Conservation (phyloP, 176 grass and related monocot genomes). For the Triticum timopheevii region DNA sequence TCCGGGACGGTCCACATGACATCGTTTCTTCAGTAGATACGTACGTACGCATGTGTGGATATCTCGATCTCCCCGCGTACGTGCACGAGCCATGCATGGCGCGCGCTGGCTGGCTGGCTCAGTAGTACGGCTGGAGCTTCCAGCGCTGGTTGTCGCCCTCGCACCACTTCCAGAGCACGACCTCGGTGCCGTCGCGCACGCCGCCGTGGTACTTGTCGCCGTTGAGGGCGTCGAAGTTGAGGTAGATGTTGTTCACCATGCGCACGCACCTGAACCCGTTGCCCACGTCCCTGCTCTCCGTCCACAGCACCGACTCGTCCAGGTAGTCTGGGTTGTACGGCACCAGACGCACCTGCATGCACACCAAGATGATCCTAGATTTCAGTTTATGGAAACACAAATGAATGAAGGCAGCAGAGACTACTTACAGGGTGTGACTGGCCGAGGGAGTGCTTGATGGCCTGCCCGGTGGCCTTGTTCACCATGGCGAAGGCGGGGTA, state of each 20-base stretch:
- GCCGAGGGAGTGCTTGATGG: conserved; percentile 88
- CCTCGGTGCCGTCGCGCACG: conserved; percentile 61
- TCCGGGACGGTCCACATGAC: background rate
- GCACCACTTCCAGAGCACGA: conserved; percentile 77
- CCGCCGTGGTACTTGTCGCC: conserved; percentile 80
- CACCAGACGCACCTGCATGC: conserved; percentile 44
- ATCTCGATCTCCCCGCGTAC: background rate
- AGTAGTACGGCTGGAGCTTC: conserved; percentile 53
- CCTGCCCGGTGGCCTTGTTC: conserved; percentile 75
- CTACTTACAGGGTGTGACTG: conserved; percentile 58
- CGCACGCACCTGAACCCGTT: conserved; percentile 63
- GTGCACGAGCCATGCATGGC: no score
- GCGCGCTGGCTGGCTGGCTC: background rate
- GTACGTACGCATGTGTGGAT: background rate
- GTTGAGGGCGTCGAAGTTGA: conserved; percentile 72
- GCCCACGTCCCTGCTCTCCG: conserved; percentile 67
- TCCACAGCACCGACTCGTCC: conserved; percentile 84
- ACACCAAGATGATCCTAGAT: background rate
- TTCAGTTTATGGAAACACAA: no score
- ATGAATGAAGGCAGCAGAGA: no score
- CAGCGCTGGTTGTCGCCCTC: conserved; percentile 90
- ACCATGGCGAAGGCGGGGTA: conserved; percentile 78
- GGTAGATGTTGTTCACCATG: conserved; percentile 78
- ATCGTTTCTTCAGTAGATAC: background rate
- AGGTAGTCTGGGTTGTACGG: conserved; percentile 56